Base-by-base conservation (phyloP, 805 yeast genomes). In the Candida peoriensis region DNA sequence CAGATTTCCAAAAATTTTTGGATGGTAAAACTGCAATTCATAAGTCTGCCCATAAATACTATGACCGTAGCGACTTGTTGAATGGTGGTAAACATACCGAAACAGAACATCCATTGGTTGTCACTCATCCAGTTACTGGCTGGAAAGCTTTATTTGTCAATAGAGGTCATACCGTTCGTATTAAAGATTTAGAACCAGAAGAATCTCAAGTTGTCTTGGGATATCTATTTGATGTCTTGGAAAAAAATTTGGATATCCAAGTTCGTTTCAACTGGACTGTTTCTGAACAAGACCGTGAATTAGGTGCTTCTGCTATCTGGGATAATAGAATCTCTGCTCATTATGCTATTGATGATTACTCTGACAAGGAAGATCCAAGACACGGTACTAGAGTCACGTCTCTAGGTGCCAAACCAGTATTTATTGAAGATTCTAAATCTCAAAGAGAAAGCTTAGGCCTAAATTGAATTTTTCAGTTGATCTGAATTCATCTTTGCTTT, bases 121-220 rank as follows among this genome's bases (percentile, higher is more conserved):
- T 79, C 55, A 74, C 80, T 25, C 76, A 76, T 44, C 81, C 81
- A 9, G 77, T 68, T n/a, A 76, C 81, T 28, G 79, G 78, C 20
- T 70, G 76, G 78, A 76, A 76, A 55, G 60, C 74, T 3, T 55
- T 74, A 42, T 74, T 61, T 39, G 75, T 72, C 27, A 73, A 72
- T 57, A 63, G 75, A 38, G 52, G 61, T 5, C 64, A 64, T 64
- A 70, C 76, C 12, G 58, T 48, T 24, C 61, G 72, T 38, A 74
- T 74, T 13, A 37, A 37, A 20, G 40, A 30, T 16, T 22, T 37
- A 15, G 40, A 37, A 22, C 32, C 40, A n/a, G 31, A 16, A 11
- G 40, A 37, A 26, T 37, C 40, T 8, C 25, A 26, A 19, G 41
- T 65, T 7, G 61, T 74, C 38, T 59, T 71, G 43, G 57, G 63